Conservation (phyloP, 2,329 filamentous ascomycete species). For the Diaporthe caulivora region DNA sequence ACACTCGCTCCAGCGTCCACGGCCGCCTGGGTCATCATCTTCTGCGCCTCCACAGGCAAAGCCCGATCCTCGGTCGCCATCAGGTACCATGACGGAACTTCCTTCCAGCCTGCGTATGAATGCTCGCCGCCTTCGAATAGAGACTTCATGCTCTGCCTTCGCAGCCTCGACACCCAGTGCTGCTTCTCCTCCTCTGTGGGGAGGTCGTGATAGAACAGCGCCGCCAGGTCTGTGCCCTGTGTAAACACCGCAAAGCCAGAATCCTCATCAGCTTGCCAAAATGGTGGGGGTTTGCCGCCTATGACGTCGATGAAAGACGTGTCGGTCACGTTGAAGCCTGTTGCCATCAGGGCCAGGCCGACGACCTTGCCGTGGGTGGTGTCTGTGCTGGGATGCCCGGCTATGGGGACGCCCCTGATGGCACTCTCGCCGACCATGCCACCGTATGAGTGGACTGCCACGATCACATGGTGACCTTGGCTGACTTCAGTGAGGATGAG, state of each 20-base stretch:
- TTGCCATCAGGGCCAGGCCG: constrained; percentile 58
- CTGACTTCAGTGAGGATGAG: constrained; percentile 52
- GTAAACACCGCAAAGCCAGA: constrained; percentile 57
- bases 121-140: constrained; percentile 59
- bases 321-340: constrained; percentile 55
- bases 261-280: constrained; percentile 53
- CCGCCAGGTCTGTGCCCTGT: constrained; percentile 46
- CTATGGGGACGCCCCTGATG: constrained; percentile 55
- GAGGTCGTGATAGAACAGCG: constrained; percentile 65
- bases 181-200: constrained; percentile 52
- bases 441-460: constrained; percentile 63
- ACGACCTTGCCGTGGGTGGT: constrained; percentile 53
- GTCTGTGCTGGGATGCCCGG: constrained; percentile 29
- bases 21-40: constrained; percentile 53
- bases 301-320: constrained; percentile 56
- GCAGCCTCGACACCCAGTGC: constrained; percentile 56
- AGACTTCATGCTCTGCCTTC: constrained; percentile 55
- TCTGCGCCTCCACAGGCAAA: constrained; percentile 53
- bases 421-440: constrained; percentile 60
- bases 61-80: constrained; percentile 56
- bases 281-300: constrained; percentile 56
- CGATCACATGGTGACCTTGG: constrained; percentile 56
- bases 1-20: constrained; percentile 52
- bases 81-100: constrained; percentile 61
- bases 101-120: constrained; percentile 60